A percentile compares a stretch with the other conserved stretches of the same genome.
These are phyloP conservation scores for Triticum turgidum DNA, from an alignment of 176 grass and related monocot genomes.

Conservation along the genomic window DNA sequence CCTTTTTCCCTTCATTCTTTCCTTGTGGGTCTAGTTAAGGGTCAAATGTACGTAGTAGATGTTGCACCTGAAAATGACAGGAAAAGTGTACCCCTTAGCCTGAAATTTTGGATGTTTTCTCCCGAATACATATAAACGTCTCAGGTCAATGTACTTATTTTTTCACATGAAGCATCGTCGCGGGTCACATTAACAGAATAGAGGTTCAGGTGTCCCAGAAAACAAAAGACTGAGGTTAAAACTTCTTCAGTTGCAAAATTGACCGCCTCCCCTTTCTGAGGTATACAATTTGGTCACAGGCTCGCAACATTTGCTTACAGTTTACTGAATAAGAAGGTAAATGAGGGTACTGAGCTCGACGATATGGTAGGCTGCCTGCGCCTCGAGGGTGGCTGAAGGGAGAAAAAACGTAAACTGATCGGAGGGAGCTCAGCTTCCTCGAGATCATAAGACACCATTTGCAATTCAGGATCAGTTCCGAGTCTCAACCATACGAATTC, in stretches of 20 bases:
- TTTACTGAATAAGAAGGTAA: not conserved
- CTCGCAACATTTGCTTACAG: not conserved
- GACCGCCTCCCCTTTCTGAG: not conserved
- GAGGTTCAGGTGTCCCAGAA: not conserved
- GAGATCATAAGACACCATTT: not conserved
- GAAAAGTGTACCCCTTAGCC: not conserved
- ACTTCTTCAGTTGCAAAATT: not conserved
- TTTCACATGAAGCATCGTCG: not conserved
- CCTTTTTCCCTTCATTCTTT: not conserved
- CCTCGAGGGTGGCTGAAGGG: not conserved
- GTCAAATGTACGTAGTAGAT: slow-evolving; percentile 24
- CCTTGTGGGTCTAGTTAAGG: not conserved
- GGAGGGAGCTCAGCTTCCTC: not conserved
- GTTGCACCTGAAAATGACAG: slow-evolving; percentile 35
- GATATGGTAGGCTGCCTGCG: not conserved
- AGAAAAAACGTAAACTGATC: not conserved
- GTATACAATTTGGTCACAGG: not conserved
- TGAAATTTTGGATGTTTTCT: slow-evolving; percentile 27
- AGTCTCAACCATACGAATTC: not conserved
- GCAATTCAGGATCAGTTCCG: not conserved
- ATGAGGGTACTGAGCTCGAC: slow-evolving; percentile 8
- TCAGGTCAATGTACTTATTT: not conserved
- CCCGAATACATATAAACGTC: not conserved
- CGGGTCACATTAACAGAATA: not conserved
- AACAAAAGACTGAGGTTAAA: not conserved